Evolutionary conservation across 1,284 basidiomycete genomes (phyloP).

Genomic region (Vanrija sp.): DNA sequence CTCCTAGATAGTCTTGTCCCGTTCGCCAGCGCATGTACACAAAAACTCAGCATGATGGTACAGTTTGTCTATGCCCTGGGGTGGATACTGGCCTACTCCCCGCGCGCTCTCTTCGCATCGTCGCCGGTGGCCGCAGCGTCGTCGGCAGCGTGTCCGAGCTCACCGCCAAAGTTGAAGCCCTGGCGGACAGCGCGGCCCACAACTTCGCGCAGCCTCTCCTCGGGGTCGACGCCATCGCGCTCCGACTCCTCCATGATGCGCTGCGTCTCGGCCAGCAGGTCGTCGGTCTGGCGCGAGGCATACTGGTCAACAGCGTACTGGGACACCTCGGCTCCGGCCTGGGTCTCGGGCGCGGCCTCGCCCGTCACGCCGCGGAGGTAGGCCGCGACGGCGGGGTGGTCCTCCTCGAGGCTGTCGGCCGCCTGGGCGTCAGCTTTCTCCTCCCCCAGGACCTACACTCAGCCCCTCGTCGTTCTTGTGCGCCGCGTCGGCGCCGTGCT

Average conservation of each 20-base stretch:
- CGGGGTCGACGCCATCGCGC: conserved; percentile 40
- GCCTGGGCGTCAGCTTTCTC: conserved; percentile 53
- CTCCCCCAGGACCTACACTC: conserved; percentile 55
- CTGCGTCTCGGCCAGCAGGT: conserved; percentile 62
- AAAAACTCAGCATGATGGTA: conserved; percentile 3
- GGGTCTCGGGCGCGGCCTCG: conserved; percentile 28
- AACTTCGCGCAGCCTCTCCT: conserved; percentile 39
- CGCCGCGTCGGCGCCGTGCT: conserved; percentile 68
- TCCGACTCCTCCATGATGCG: conserved; percentile 51
- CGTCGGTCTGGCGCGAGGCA: conserved; percentile 65
- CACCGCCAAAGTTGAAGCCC: conserved; percentile 31
- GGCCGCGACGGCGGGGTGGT: conserved; percentile 69
- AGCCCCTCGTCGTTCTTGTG: conserved; percentile 66
- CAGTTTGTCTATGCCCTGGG: not conserved
- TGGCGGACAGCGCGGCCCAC: conserved; percentile 39
- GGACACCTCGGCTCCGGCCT: conserved; percentile 50
- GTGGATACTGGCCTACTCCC: not conserved
- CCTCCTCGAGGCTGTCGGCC: conserved; percentile 66
- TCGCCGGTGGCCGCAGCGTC: conserved; percentile 4
- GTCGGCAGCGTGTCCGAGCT: conserved; percentile 2
- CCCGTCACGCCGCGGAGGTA: conserved; percentile 59
- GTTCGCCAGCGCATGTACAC: not conserved
- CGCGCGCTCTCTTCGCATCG: conserved; percentile 13
- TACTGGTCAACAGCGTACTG: conserved; percentile 65
- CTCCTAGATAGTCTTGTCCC: too few species aligned